phyloP scores from a whole-genome alignment of 2,329 filamentous ascomycete species.

The Fusarium denticulatum region DNA sequence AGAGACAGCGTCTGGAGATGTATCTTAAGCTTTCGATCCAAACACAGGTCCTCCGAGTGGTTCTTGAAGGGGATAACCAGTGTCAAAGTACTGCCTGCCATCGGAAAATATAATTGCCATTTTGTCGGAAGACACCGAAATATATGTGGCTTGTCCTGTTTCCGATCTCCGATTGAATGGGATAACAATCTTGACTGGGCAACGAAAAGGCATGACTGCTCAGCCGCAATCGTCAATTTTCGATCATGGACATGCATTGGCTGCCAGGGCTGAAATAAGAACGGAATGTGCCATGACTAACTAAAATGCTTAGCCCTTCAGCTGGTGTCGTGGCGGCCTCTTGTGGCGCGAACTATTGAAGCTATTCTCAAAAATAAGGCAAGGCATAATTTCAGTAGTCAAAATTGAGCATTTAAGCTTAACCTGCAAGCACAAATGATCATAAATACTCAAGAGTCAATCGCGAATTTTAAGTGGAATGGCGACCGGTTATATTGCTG shows the following conservation, averaged over 20 bases:
- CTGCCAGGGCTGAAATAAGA: neutral
- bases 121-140: neutral
- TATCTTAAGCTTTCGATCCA: neutral
- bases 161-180: neutral
- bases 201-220: slow-evolving; percentile 1
- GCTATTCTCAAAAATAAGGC: neutral
- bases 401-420: neutral
- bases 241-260: neutral
- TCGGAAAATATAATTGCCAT: neutral
- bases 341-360: slow-evolving; percentile 18
- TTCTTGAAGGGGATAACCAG: too few relatives aligned
- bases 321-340: neutral
- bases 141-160: neutral
- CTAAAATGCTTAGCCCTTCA: slow-evolving; percentile 1
- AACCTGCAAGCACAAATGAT: neutral
- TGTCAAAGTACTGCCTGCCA: neutral
- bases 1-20: neutral
- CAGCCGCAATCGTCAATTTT: neutral
- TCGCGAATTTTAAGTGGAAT: neutral
- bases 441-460: neutral
- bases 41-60: rapidly evolving
- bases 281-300: neutral
- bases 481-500: neutral
- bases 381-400: neutral
- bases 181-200: neutral